A percentile compares a stretch with the other conserved stretches of the same genome.
These are phyloP conservation scores for Radiomyces spectabilis DNA, from an alignment of 192 early-diverging fungal genomes.

Conservation along the genomic window DNA sequence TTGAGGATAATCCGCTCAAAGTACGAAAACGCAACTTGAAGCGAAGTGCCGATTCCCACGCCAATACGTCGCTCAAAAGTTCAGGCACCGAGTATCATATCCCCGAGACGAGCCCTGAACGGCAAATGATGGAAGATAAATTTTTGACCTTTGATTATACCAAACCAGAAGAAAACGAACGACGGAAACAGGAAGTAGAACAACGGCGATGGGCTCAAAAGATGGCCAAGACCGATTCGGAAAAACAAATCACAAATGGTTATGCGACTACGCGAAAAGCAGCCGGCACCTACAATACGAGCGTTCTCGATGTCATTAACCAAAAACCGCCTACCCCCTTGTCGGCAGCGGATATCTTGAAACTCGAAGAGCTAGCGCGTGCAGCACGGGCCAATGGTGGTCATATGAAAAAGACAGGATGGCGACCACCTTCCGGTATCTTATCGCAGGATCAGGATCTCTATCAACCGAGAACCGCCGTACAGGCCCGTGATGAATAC, in stretches of 20 bases:
- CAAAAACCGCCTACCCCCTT: slow-evolving; percentile 22
- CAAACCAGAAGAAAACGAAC: slow-evolving; percentile 31
- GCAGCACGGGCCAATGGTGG: neutral
- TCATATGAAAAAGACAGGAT: neutral
- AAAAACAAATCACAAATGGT: neutral
- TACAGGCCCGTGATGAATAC: neutral
- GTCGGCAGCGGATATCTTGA: slow-evolving; percentile 24
- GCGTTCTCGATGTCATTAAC: slow-evolving; percentile 15
- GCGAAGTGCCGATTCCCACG: slow-evolving; percentile 16
- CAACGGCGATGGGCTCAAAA: slow-evolving; percentile 20
- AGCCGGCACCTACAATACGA: slow-evolving; percentile 8
- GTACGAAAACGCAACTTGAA: slow-evolving; percentile 53
- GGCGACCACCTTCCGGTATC: slow-evolving; percentile 4
- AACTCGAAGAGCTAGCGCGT: slow-evolving; percentile 27
- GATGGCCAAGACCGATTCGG: slow-evolving; percentile 7
- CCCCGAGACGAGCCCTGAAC: slow-evolving; percentile 36
- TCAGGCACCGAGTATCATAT: neutral
- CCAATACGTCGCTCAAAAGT: slow-evolving; percentile 7
- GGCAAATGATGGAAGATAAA: slow-evolving; percentile 74
- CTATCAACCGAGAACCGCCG: neutral
- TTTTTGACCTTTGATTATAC: slow-evolving; percentile 67
- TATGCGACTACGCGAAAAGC: neutral
- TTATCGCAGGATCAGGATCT: neutral
- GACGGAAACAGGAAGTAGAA: slow-evolving; percentile 15
- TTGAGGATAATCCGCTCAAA: slow-evolving; percentile 94